Evolutionary conservation across 371 early-diverging fungal genomes (phyloP).

Genomic region (Lichtheimia ramosa): DNA sequence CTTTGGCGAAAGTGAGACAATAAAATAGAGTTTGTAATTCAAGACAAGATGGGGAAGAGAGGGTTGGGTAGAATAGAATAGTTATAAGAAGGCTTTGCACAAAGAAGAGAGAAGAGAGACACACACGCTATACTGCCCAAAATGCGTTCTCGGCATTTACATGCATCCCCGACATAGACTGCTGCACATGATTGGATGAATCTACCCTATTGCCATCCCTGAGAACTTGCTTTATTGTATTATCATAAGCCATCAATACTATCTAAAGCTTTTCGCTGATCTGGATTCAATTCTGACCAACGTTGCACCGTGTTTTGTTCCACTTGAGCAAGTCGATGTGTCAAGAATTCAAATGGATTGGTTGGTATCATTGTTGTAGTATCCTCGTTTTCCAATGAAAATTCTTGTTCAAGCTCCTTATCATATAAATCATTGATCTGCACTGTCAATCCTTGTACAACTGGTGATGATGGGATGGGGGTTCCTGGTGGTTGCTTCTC

Average conservation of each 20-base stretch:
- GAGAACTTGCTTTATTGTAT: too few species aligned
- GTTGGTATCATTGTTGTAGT: neutral
- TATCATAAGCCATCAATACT: neutral
- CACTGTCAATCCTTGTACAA: conserved; percentile 3
- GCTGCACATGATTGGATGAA: neutral
- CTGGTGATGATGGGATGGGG: conserved; percentile 17
- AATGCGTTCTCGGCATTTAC: neutral
- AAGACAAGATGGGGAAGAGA: neutral
- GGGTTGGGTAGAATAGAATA: neutral
- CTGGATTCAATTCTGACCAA: neutral
- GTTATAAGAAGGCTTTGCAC: neutral
- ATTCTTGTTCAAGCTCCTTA: conserved; percentile 27
- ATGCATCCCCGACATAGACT: neutral
- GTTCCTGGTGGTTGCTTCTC: conserved; percentile 1
- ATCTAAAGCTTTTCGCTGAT: neutral
- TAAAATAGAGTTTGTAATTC: neutral
- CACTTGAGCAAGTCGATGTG: conserved; percentile 18
- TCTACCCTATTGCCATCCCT: too few species aligned
- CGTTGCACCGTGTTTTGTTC: conserved; percentile 32
- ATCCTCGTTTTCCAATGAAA: conserved; percentile 7
- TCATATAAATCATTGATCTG: conserved; percentile 33
- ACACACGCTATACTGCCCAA: too few species aligned
- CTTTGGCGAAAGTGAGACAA: neutral
- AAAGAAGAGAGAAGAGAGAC: too few species aligned
- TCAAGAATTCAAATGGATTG: conserved; percentile 28